Evolutionary conservation across 2,329 filamentous ascomycete genomes (phyloP).

Genomic region (Fusarium phyllophilum): DNA sequence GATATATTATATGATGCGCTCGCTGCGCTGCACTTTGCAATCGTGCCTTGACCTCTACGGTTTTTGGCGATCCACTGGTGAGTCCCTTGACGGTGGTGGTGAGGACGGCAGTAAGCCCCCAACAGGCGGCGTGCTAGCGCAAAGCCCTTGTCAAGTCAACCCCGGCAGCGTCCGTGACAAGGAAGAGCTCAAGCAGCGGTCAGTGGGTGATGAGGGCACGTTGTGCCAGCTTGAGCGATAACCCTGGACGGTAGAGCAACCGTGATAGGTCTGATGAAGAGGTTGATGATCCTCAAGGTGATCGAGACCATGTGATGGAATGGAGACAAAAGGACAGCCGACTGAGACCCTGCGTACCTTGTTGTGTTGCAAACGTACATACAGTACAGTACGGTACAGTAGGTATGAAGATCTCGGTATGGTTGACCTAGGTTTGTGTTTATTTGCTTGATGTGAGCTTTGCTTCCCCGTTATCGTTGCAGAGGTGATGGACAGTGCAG

Average conservation of each 20-base stretch:
- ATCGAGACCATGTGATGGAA: slow-evolving; percentile 38
- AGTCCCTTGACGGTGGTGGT: slow-evolving; percentile 19
- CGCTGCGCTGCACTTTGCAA: slow-evolving; percentile 16
- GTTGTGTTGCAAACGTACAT: slow-evolving; percentile 1
- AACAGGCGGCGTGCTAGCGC: slow-evolving; percentile 38
- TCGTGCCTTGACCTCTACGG: slow-evolving; percentile 33
- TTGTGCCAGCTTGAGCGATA: slow-evolving; percentile 31
- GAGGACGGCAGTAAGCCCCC: slow-evolving; percentile 17
- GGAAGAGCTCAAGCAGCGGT: slow-evolving; percentile 44
- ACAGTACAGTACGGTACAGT: slow-evolving; percentile 4
- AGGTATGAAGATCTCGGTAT: background rate
- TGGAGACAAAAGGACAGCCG: slow-evolving; percentile 25
- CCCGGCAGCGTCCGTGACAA: slow-evolving; percentile 39
- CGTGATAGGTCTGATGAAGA: slow-evolving; percentile 29
- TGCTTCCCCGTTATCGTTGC: background rate
- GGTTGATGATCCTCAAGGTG: slow-evolving; percentile 28
- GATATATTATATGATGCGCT: slow-evolving; percentile 6
- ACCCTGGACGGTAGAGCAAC: slow-evolving; percentile 6
- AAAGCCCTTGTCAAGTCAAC: slow-evolving; percentile 40
- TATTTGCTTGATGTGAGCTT: slow-evolving; percentile 11
- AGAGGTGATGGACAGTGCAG: background rate
- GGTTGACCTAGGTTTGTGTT: slow-evolving; percentile 3
- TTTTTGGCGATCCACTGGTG: slow-evolving; percentile 27
- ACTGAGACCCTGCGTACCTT: slow-evolving; percentile 32
- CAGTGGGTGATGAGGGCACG: slow-evolving; percentile 38